These are phyloP conservation scores for Fonsecaea erecta DNA, from an alignment of 2,329 filamentous ascomycete species.

Conservation along the genomic window DNA sequence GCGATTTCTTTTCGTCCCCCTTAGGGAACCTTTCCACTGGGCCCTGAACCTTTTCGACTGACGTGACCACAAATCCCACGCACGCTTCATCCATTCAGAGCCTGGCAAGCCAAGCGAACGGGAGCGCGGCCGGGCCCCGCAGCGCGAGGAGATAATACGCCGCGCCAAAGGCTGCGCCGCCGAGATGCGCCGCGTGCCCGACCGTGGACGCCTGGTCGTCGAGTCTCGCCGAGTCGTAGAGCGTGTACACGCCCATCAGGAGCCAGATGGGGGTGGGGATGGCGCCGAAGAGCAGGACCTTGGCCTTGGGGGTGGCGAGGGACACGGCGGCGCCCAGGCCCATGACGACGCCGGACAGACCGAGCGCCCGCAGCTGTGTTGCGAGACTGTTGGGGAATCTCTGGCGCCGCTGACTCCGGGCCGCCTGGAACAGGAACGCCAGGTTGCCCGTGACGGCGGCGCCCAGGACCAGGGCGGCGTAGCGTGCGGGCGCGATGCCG, in stretches of 20 bases:
- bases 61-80: too few relatives aligned
- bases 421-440: constrained; percentile 5
- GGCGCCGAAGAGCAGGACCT: constrained; percentile 1
- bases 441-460: constrained; percentile 18
- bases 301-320: constrained; percentile 1
- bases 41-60: too few relatives aligned
- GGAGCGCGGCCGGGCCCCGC: constrained; percentile 1
- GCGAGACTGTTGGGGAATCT: not conserved
- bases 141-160: constrained; percentile 14
- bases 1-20: too few relatives aligned
- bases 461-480: constrained; percentile 14
- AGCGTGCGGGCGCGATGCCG: constrained; percentile 15
- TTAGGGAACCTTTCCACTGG: too few relatives aligned
- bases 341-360: constrained; percentile 24
- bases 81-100: not conserved
- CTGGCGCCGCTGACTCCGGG: not conserved
- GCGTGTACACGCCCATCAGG: constrained; percentile 7
- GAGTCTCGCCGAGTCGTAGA: constrained; percentile 20
- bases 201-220: constrained; percentile 13
- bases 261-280: constrained; percentile 16
- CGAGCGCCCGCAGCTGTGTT: not conserved
- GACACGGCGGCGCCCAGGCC: constrained; percentile 20
- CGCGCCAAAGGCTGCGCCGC: constrained; percentile 20
- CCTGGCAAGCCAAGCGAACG: not conserved
- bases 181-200: constrained; percentile 26